Evolutionary conservation across 2,329 filamentous ascomycete species (phyloP).

Genomic region (Talaromyces marneffei): DNA sequence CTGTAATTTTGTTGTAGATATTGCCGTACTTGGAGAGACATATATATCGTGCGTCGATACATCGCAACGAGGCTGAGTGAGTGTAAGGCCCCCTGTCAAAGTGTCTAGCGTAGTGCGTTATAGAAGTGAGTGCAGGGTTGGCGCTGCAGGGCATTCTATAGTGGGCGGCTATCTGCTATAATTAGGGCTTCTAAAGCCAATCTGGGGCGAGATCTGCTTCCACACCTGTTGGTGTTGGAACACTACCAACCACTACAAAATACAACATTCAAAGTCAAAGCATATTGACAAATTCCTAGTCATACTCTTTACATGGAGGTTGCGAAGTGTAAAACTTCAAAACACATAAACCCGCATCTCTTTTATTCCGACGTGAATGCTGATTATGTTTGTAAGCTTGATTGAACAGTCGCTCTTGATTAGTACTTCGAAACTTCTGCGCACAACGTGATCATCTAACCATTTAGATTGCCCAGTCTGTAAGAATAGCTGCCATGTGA

Average conservation of each 20-base stretch:
- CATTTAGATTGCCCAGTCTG: background rate
- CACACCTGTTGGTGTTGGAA: background rate
- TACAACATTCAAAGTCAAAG: background rate
- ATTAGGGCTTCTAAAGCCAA: background rate
- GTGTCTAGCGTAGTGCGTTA: no score
- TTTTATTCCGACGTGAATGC: slow-evolving; percentile 25
- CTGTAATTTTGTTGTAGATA: background rate
- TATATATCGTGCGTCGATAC: background rate
- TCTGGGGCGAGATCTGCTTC: background rate
- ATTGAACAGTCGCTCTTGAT: slow-evolving; percentile 22
- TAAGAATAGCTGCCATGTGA: background rate
- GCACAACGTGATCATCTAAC: slow-evolving; percentile 10
- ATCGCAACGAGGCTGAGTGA: background rate
- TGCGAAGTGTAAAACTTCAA: background rate
- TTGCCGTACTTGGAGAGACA: background rate
- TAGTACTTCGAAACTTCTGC: slow-evolving; percentile 17
- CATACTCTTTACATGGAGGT: slow-evolving; percentile 6
- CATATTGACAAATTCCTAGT: background rate
- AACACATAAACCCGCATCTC: slow-evolving; percentile 30
- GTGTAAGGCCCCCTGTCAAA: no score
- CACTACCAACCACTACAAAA: background rate
- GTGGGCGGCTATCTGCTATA: background rate
- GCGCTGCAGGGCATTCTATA: background rate
- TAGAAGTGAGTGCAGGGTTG: background rate
- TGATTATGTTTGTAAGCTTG: slow-evolving; percentile 34